Base-by-base conservation (phyloP, 176 grass and related monocot genomes). In the Stipa capillata region DNA sequence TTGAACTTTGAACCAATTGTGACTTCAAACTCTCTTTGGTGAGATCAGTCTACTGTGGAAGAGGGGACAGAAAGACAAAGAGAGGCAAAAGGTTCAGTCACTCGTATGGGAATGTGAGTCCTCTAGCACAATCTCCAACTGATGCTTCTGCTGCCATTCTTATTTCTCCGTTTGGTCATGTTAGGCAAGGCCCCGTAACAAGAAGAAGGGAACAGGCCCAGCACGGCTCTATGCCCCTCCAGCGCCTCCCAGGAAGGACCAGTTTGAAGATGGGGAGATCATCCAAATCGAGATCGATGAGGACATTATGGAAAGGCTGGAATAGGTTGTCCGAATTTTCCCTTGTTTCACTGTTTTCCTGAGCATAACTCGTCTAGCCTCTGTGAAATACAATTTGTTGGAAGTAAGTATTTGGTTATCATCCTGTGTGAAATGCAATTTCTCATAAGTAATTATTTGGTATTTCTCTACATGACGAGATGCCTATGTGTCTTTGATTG, bases 81-180 rank as follows among this genome's bases (percentile, higher is more conserved):
- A 88, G 84, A 34, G 92, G 92, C 13, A 94, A 91, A 83, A 87
- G 92, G 34, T 94, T 94, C 86, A 91, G 85, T 56, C 92, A 94
- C 65, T 94, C 88, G 17, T 94, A 82, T 52, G 92, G 92, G 15
- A 94, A 94, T 60, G 92, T 91, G 83, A 91, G 80, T 55, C 12
- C 21, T 76, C 20, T 34, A 60, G 33, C 42, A 52, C 34, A 41
- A 8, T 48, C 13, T 73, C 37, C n/a, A 18, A 6, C 5, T 44
- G n/a, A 60, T 59, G 33, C 10, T 20, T 56, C 23, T 69, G 11
- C 14, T 31, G 29, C 16, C 20, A 25, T 69, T 32, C 53, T 76
- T 85, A 85, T 17, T 13, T 55, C 52, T 1, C n/a, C 69, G 42
- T 48, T 2, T 85, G 4, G 0, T 76, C 43, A 47, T 69, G 0